Base-by-base conservation (phyloP, 441 rosid genomes). In the Brassica hybrid region DNA sequence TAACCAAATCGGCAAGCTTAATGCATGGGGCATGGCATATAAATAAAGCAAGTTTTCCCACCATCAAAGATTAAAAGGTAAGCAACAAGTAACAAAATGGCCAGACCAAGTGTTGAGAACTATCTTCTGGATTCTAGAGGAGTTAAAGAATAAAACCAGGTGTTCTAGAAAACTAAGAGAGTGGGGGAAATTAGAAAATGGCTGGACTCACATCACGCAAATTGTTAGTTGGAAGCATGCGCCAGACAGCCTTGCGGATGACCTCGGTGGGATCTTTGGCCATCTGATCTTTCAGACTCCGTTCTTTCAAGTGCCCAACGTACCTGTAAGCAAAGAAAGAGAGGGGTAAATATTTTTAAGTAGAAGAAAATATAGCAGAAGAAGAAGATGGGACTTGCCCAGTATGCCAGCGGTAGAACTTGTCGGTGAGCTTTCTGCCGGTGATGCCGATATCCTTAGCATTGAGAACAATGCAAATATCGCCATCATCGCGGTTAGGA, bases 191-290 rank as follows among this genome's bases (percentile, higher is more conserved):
- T 30, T 30, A 30, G 34, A 30, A 30, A 30, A 30, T 30, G 34
- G 32, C 32, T 10, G 45, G 9, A 43, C 50, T 85, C 75, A 92
- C 98, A 86, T 94, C 93, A 70, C 99, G 97, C 78, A 96, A 76
- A 83, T 93, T 96, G 85, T 96, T 96, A 79, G 91, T 89, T 9
- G 98, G 99, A 80, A 96, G 98, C 99, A 94, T 96, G 59, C 98
- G 98, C 32, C 92, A 71, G 70, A 96, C 95, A 77, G 99, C 97
- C 85, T 96, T 96, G 76, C 98, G 98, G 60, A 96, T 90, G 81
- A 91, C 99, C 86, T 96, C 99, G 7, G 98, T 90, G 52, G 98
- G 96, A 80, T 94, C 98, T 82, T 91, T 94, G 30, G 91, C 91
- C 88, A 94, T 77, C 85, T 91, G 98, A 73, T 96, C 98, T 83